phyloP scores from a whole-genome alignment of 345 rosid genomes.

The Euclidium syriacum region DNA sequence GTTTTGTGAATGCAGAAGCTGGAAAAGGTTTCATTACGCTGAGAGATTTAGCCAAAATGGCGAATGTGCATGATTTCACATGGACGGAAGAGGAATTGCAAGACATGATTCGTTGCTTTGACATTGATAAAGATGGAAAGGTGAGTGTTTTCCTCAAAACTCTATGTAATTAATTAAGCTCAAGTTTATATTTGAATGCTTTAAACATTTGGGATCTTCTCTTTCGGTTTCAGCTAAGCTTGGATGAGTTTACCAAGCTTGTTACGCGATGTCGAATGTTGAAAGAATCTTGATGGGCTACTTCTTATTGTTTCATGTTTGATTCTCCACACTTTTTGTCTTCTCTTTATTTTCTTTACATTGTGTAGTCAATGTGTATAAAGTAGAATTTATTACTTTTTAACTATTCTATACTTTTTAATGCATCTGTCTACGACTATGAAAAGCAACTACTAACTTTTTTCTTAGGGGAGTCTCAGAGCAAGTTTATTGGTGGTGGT shows the following conservation, averaged over 20 bases:
- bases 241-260: constrained; percentile 59
- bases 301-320: too few species aligned
- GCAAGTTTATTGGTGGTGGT: too few species aligned
- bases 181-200: neutral
- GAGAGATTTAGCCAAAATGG: constrained; percentile 52
- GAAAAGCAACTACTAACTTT: too few species aligned
- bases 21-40: constrained; percentile 54
- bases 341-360: too few species aligned
- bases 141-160: constrained; percentile 30
- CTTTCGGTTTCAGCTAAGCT: constrained; percentile 49
- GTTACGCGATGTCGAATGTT: constrained; percentile 61
- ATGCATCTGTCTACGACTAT: too few species aligned
- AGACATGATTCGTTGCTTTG: constrained; percentile 78
- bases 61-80: constrained; percentile 57
- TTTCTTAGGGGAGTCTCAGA: too few species aligned
- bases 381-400: too few species aligned
- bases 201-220: neutral
- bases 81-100: constrained; percentile 69
- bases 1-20: constrained; percentile 41
- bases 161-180: neutral
- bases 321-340: too few species aligned
- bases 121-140: constrained; percentile 62
- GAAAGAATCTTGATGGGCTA: constrained; percentile 25
- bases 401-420: too few species aligned
- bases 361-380: too few species aligned